A percentile compares a stretch with the other conserved stretches of the same genome.
phyloP scores from a whole-genome alignment of 129 eudicot genomes.

The Silybum marianum region DNA sequence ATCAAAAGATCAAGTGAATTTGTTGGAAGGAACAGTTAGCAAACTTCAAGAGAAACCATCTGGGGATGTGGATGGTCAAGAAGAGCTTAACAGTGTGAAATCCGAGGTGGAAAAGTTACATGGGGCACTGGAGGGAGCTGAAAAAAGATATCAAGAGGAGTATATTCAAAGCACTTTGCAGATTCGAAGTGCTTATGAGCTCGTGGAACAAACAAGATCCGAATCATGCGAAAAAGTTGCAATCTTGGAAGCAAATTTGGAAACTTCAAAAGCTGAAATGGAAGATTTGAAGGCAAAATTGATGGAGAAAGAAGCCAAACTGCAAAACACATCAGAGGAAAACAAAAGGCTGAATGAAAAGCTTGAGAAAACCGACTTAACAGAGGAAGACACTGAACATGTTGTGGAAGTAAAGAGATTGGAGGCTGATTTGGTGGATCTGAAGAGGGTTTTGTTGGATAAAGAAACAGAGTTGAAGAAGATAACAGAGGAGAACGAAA shows the following conservation, averaged over 20 bases:
- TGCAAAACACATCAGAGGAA: slow-evolving; percentile 42
- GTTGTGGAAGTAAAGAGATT: slow-evolving; percentile 39
- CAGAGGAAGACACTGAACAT: slow-evolving; percentile 38
- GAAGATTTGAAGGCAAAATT: slow-evolving; percentile 60
- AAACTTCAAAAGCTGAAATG: slow-evolving; percentile 39
- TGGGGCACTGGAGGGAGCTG: slow-evolving; percentile 69
- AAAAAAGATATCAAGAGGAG: slow-evolving; percentile 68
- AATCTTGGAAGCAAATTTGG: slow-evolving; percentile 49
- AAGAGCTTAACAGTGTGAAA: slow-evolving; percentile 45
- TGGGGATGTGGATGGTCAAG: slow-evolving; percentile 15
- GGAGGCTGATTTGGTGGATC: slow-evolving; percentile 45
- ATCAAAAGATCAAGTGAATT: slow-evolving; percentile 50
- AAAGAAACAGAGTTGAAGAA: slow-evolving; percentile 52
- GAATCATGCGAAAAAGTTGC: slow-evolving; percentile 56
- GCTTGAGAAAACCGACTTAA: slow-evolving; percentile 32
- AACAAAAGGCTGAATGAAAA: slow-evolving; percentile 40
- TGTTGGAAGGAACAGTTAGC: slow-evolving; percentile 59
- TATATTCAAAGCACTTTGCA: slow-evolving; percentile 71
- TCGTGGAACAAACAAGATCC: slow-evolving; percentile 58
- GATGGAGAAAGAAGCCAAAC: slow-evolving; percentile 42
- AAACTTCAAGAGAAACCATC: slow-evolving; percentile 40
- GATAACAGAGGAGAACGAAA: slow-evolving; percentile 65
- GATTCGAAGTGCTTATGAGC: slow-evolving; percentile 78
- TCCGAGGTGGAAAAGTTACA: slow-evolving; percentile 51
- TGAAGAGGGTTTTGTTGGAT: slow-evolving; percentile 44